Evolutionary conservation across 768 basidiomycete genomes (phyloP), one percentile per base, ranked within the genome.

Genomic region (Xerocomellus amylosporus): DNA sequence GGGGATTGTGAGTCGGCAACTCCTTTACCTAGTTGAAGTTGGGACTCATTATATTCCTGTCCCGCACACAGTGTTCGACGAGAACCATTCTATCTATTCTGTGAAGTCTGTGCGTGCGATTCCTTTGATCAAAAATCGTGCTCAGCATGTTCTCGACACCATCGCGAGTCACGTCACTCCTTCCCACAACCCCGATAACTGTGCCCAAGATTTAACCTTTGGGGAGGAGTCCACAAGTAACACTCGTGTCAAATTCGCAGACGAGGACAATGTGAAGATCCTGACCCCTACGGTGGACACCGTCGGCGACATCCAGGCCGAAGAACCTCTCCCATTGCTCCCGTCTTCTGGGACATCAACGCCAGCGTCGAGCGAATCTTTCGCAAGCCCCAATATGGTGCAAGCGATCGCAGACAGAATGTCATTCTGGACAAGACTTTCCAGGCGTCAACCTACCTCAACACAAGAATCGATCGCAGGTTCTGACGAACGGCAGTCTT

Each of bases 371-470:
- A 80, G 80, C 45, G 58, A 67, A 14, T 73, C 75, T 12, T 61
- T 62, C 9, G 70, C 75, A 28, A 74, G 75, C 5, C 75, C 80
- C 4, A 81, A 82, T 8, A 74, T 90, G 10, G 79, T 82, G 40
- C 87, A 84, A 62, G 79, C 81, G 2, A 70, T 91, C 14, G 82
- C 87, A 8, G 73, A 75, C 10, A 80, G 85, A 31, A 73, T 91
- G 41, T 89, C 88, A 2, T 91, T 90, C 64, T 92, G 90, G 90
- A 81, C 74, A 51, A 77, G 79, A 47, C 67, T 85, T 19, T 81
- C 85, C 10, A 82, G 78, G 59, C 76, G 80, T 34, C 71, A 71
- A 30, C 62, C 67, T 37, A 54, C 47, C 46, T 65, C 64, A 22
- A 24, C 64, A 15, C 54, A 57, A 6, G 55, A 61, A 41, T 36